These are phyloP conservation scores for Lentinula detonsa DNA, from an alignment of 768 basidiomycete species.

Conservation along the genomic window DNA sequence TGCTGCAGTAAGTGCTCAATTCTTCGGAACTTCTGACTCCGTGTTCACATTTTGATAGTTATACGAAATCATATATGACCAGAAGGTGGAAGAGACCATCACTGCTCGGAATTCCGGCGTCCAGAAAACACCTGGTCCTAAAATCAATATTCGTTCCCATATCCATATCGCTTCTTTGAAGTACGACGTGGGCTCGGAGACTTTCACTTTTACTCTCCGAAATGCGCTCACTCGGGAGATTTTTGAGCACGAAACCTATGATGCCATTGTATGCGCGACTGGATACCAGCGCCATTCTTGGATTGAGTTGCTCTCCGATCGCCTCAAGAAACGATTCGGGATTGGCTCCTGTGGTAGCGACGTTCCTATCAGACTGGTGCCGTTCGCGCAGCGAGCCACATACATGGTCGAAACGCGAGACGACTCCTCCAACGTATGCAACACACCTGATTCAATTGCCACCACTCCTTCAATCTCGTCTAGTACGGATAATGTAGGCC, in stretches of 20 bases:
- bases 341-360: conserved; percentile 13
- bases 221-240: conserved; percentile 13
- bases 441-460: conserved; percentile 11
- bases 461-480: conserved; percentile 16
- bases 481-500: conserved; percentile 3
- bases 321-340: conserved; percentile 31
- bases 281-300: conserved; percentile 47
- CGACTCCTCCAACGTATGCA: background rate
- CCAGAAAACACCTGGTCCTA: conserved; percentile 15
- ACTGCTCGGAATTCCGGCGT: conserved; percentile 21
- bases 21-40: background rate
- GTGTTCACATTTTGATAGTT: conserved; percentile 23
- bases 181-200: conserved; percentile 22
- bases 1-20: conserved; percentile 23
- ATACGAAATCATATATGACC: conserved; percentile 45
- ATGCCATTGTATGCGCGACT: conserved; percentile 45
- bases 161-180: conserved; percentile 28
- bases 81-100: conserved; percentile 39
- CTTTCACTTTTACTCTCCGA: conserved; percentile 22
- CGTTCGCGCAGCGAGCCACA: background rate
- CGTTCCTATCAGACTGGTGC: background rate
- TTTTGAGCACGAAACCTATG: conserved; percentile 24
- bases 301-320: conserved; percentile 34
- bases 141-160: conserved; percentile 31
- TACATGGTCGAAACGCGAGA: background rate